phyloP scores from a whole-genome alignment of 768 basidiomycete genomes.

The Lactifluus volemus region DNA sequence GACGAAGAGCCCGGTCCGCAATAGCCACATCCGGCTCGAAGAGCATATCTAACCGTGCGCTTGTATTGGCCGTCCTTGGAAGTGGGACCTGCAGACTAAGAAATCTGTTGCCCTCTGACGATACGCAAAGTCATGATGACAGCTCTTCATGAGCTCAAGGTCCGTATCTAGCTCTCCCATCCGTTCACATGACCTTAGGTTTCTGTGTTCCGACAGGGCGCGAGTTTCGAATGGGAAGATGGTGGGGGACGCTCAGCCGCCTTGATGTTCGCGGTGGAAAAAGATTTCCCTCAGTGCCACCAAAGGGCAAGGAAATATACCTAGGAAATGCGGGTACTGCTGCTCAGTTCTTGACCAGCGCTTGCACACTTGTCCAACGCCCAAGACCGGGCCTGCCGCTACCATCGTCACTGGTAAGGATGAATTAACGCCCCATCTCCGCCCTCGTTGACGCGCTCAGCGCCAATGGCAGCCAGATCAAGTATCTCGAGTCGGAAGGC shows the following conservation, averaged over 20 bases:
- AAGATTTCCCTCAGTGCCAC: slow-evolving; percentile 70
- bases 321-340: slow-evolving; percentile 97
- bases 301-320: slow-evolving; percentile 80
- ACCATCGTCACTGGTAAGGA: slow-evolving; percentile 97
- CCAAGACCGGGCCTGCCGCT: slow-evolving; percentile 31
- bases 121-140: slow-evolving; percentile 99
- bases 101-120: slow-evolving; percentile 93
- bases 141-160: slow-evolving; percentile 82
- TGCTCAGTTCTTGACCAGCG: slow-evolving; percentile 92
- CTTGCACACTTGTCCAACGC: slow-evolving; percentile 78
- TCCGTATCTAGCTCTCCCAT: slow-evolving; percentile 25
- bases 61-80: slow-evolving; percentile 88
- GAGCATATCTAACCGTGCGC: slow-evolving; percentile 89
- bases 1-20: slow-evolving; percentile 38
- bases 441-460: slow-evolving; percentile 86
- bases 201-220: slow-evolving; percentile 48
- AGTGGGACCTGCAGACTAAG: slow-evolving; percentile 79
- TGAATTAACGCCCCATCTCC: slow-evolving; percentile 98
- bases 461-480: slow-evolving; percentile 70
- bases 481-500: slow-evolving; percentile 70
- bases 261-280: slow-evolving; percentile 84
- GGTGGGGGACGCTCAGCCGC: too few relatives aligned
- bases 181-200: neutral
- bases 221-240: slow-evolving; percentile 91
- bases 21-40: slow-evolving; percentile 96